Conservation (phyloP, 768 basidiomycete genomes). For the Mycena floridula region DNA sequence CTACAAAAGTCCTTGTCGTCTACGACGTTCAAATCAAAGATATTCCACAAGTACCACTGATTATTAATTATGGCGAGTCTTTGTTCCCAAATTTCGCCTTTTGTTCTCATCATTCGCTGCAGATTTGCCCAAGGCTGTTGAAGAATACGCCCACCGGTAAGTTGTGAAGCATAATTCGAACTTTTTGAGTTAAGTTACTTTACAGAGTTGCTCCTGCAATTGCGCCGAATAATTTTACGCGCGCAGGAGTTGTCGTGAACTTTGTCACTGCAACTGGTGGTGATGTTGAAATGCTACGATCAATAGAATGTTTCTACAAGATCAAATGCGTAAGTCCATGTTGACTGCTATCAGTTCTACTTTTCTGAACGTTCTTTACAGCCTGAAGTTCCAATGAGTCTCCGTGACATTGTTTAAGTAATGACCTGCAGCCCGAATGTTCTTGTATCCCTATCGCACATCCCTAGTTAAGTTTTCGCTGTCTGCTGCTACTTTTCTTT, state of each 20-base stretch:
- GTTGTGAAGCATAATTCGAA: conserved; percentile 10
- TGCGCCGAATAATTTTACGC: conserved; percentile 69
- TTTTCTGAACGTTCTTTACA: conserved; percentile 26
- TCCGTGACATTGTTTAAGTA: conserved; percentile 80
- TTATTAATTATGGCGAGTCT: conserved; percentile 85
- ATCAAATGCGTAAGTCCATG: conserved; percentile 78
- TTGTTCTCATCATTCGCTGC: conserved; percentile 5
- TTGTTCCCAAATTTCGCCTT: background rate
- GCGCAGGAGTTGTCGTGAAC: conserved; percentile 91
- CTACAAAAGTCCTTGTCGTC: conserved; percentile 78
- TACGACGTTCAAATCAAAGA: conserved; percentile 96
- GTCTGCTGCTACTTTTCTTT: conserved; percentile 36
- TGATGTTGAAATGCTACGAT: conserved; percentile 96
- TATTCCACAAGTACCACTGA: conserved; percentile 82
- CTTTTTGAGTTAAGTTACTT: conserved; percentile 6
- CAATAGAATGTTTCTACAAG: conserved; percentile 98
- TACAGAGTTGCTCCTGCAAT: conserved; percentile 79
- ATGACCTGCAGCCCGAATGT: conserved; percentile 33
- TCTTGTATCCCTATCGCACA: conserved; percentile 82
- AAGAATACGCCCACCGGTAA: conserved; percentile 94
- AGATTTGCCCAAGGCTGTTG: conserved; percentile 93
- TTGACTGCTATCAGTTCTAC: conserved; percentile 2
- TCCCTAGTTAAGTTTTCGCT: conserved; percentile 30
- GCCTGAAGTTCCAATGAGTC: conserved; percentile 89
- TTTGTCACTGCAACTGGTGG: conserved; percentile 97